phyloP scores from a whole-genome alignment of 2,329 filamentous ascomycete genomes.

The Phaeosphaeria sp. region DNA sequence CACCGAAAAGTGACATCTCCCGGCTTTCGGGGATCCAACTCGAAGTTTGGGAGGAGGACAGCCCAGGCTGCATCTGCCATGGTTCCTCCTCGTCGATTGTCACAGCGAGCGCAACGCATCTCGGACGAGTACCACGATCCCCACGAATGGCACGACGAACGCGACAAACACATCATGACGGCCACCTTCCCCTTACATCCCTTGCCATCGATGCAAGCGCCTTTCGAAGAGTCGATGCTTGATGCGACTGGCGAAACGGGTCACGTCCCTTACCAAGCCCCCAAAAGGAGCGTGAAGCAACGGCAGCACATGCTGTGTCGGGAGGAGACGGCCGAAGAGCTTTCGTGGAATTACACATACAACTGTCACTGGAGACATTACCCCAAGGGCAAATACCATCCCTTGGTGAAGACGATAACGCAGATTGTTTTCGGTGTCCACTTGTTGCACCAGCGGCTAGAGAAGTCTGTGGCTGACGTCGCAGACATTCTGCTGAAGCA shows the following conservation, averaged over 20 bases:
- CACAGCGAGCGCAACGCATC: conserved; percentile 28
- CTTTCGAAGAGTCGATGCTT: conserved; percentile 81
- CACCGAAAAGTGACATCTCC: conserved; percentile 27
- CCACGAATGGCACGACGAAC: conserved; percentile 43
- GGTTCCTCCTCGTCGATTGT: conserved; percentile 31
- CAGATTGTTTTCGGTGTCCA: conserved; percentile 96
- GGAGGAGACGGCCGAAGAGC: conserved; percentile 69
- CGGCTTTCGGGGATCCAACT: conserved; percentile 16
- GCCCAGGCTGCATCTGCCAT: conserved; percentile 21
- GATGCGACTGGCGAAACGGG: conserved; percentile 64
- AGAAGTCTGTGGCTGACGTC: conserved; percentile 88
- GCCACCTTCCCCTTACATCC: conserved; percentile 67
- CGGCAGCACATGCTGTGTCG: conserved; percentile 58
- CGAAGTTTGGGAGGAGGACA: conserved; percentile 9
- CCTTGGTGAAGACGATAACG: conserved; percentile 86
- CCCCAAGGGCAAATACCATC: conserved; percentile 79
- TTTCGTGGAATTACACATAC: conserved; percentile 73
- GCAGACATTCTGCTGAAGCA: conserved; percentile 88
- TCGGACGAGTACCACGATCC: conserved; percentile 27
- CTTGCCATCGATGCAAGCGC: conserved; percentile 76
- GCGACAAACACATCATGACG: conserved; percentile 43
- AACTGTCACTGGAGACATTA: conserved; percentile 78
- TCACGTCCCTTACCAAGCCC: conserved; percentile 48
- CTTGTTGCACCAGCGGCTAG: conserved; percentile 80
- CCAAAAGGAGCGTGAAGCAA: conserved; percentile 46